Base-by-base conservation (phyloP, 169 alveolate genomes). In the Eimeria brunetti region DNA sequence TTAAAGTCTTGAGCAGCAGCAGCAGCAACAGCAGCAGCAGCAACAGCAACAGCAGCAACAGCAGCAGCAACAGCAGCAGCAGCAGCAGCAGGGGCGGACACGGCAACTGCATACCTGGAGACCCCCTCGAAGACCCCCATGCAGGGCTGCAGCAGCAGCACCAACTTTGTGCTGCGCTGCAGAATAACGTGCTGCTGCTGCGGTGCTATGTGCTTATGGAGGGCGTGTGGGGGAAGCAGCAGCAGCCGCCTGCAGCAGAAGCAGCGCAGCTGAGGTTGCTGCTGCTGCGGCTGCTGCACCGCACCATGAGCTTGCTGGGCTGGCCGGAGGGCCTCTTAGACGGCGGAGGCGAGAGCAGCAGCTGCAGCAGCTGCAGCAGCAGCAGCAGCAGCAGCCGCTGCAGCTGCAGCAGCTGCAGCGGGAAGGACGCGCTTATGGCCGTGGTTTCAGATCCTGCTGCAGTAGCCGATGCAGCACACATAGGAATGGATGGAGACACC, bases 221-320 rank as follows among this genome's bases (percentile, higher is more conserved):
- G 8, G 16, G 58, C 41, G 58, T 49, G 44, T 56, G 91, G 56
- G 80, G 91, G 27, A 46, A n/a, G 91, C 78, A 58, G 91, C 76
- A 58, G 60, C 80, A 60, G 80, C 91, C 78, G n/a, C 78, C 91
- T 36, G 91, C 91, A 58, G 80, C 80, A 33, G 81, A 78, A 30
- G 78, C 44, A 53, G 44, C 27, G 33, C 78, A 58, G 49, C 91
- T 85, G 81, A 22, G 91, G 58, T 81, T 69, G 62, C 78, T 85
- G 44, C 91, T 85, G 80, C 91, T 56, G 80, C 91, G 60, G 91
- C 18, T 85, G 91, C 91, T 85, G 56, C 91, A 78, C 58, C 91
- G 69, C 41, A 85, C 91, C 0, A 36, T 56, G 75, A 60, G 56
- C 44, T 36, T 53, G 80, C 27, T 85, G 11, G 91, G 75, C 60